Evolutionary conservation across 2,329 filamentous ascomycete species (phyloP), one percentile per base, ranked within the genome.

Genomic region (Ceratocystis papillata): DNA sequence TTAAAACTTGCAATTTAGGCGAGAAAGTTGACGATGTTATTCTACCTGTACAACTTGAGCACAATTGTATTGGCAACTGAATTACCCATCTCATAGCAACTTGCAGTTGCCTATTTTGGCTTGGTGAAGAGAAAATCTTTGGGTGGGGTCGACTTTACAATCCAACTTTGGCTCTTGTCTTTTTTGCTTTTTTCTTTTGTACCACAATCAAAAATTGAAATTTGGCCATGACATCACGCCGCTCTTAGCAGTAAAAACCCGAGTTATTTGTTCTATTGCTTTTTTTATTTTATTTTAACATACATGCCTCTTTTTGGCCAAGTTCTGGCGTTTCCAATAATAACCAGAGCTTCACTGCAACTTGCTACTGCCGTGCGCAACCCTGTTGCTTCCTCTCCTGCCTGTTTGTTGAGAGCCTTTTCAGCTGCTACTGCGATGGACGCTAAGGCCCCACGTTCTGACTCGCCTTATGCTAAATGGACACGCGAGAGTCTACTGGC

Each of bases 401-500:
- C 28, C 28, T 25, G 17, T 17, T 59, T 59, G 25, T 12, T n/a
- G 28, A 64, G 45, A 55, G 25, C 30, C 63, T 67, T 67, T 45
- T 61, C 64, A 48, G 50, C 61, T n/a, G 30, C 45, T 55, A 46
- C 50, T 28, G 37, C 61, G 20, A 66, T 66, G 64, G 61, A 66
- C 25, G 64, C 64, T 22, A 55, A 59, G 33, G 44, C 64, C 20
- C 20, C 45, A 4, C 30, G 33, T 33, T 20, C 30, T n/a, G 66
- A 71, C 22, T 65, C 66, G 10, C 76, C 78, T 57, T 92, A 92
- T 76, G 79, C 79, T 50, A 79, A 78, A 69, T 92, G 87, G 88
- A 85, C 82, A 65, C 85, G 83, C 69, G 80, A 84, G 48, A 83
- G 83, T 57, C 82, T 94, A 46, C 82, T 94, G 55, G 77, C 82